Evolutionary conservation across 129 eudicot genomes (phyloP).

Genomic region (Chrysanthemum seticuspe): DNA sequence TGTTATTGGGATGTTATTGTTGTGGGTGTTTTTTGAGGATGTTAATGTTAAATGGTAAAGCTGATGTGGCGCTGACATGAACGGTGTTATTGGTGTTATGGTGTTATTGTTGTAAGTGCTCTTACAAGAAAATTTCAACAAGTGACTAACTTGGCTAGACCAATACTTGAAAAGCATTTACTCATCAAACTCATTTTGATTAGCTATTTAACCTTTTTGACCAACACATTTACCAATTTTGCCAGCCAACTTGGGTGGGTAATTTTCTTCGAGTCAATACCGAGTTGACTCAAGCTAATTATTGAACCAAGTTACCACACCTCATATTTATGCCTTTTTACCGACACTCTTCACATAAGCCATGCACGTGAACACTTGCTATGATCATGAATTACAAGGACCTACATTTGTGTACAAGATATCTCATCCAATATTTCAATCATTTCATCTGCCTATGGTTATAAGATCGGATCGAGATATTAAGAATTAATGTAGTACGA

Average conservation of each 20-base stretch:
- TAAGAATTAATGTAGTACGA: neutral
- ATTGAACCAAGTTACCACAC: constrained; percentile 4
- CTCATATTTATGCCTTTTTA: neutral
- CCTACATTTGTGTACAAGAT: neutral
- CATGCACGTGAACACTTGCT: constrained; percentile 13
- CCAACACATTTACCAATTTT: neutral
- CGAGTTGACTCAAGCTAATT: constrained; percentile 1
- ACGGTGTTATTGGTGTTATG: too few relatives aligned
- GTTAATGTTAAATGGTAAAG: too few relatives aligned
- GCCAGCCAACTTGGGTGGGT: neutral
- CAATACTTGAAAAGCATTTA: too few relatives aligned
- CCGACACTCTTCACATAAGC: neutral
- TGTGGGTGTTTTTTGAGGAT: too few relatives aligned
- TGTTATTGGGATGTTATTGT: too few relatives aligned
- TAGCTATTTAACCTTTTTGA: too few relatives aligned
- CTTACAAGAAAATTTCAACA: too few relatives aligned
- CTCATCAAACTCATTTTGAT: too few relatives aligned
- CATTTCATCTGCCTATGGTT: neutral
- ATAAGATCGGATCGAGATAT: neutral
- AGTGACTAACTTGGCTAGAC: too few relatives aligned
- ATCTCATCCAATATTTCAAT: neutral
- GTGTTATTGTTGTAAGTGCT: too few relatives aligned
- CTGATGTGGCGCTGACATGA: too few relatives aligned
- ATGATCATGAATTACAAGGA: neutral
- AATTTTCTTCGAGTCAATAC: neutral